phyloP scores from a whole-genome alignment of 1,139 yeast genomes.

The Geotrichum carabidarum region DNA sequence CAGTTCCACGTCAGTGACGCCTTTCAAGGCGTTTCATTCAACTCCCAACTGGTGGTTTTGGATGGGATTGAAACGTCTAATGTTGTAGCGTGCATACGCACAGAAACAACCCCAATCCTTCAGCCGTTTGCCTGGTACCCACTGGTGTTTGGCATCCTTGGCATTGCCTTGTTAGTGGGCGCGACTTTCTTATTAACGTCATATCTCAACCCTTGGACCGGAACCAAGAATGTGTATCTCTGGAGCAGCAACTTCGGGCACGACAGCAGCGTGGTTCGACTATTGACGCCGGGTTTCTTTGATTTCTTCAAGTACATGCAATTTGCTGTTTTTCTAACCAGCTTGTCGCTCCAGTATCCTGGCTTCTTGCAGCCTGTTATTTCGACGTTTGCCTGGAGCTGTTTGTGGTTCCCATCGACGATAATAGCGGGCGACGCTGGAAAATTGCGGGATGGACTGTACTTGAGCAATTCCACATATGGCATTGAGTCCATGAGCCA shows the following conservation, averaged over 20 bases:
- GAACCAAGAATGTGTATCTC: slow-evolving; percentile 54
- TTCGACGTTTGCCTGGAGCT: slow-evolving; percentile 40
- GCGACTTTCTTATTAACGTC: slow-evolving; percentile 43
- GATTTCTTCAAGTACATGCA: slow-evolving; percentile 52
- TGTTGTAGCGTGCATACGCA: slow-evolving; percentile 46
- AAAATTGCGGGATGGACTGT: slow-evolving; percentile 28
- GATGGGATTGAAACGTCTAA: slow-evolving; percentile 39
- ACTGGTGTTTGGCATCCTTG: slow-evolving; percentile 42
- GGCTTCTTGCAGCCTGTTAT: slow-evolving; percentile 60
- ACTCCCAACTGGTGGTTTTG: slow-evolving; percentile 30
- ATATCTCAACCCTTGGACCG: slow-evolving; percentile 53
- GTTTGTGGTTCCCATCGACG: slow-evolving; percentile 29
- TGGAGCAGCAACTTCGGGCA: slow-evolving; percentile 59
- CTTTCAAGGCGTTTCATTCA: slow-evolving; percentile 33
- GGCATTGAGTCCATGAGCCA: slow-evolving; percentile 33
- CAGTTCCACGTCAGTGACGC: slow-evolving; percentile 27
- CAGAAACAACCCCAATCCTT: slow-evolving; percentile 51
- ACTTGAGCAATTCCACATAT: slow-evolving; percentile 24
- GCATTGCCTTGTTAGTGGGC: slow-evolving; percentile 43
- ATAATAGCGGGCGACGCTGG: slow-evolving; percentile 2
- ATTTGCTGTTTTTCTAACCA: slow-evolving; percentile 54
- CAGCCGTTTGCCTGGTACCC: slow-evolving; percentile 41
- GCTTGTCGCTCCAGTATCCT: slow-evolving; percentile 55
- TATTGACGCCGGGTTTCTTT: slow-evolving; percentile 52
- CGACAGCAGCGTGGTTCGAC: slow-evolving; percentile 52